Evolutionary conservation across 805 yeast species (phyloP).

Genomic region (Barnettozyma salicaria): DNA sequence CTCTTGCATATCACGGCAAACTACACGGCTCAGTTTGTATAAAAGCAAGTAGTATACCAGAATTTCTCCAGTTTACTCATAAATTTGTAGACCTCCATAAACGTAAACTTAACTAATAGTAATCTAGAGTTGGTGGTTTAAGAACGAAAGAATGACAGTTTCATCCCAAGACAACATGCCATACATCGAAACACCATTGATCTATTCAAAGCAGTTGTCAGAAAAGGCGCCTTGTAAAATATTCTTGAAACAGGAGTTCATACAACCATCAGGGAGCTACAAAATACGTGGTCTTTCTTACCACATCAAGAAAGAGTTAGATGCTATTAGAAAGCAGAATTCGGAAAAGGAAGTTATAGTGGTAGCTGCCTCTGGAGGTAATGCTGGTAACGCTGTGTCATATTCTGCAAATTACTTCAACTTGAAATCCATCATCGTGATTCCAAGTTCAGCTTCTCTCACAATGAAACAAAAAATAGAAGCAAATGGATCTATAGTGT

Average conservation of each 20-base stretch:
- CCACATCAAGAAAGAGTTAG: conserved; percentile 33
- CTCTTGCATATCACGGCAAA: too few species aligned
- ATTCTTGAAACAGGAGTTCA: conserved; percentile 43
- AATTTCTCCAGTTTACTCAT: too few species aligned
- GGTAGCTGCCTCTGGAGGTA: conserved; percentile 51
- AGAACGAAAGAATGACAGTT: too few species aligned
- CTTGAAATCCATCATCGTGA: conserved; percentile 47
- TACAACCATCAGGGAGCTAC: conserved; percentile 54
- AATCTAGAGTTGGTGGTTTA: too few species aligned
- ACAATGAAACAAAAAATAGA: conserved; percentile 41
- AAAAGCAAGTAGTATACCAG: too few species aligned
- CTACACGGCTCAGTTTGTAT: too few species aligned
- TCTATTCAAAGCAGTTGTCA: conserved; percentile 30
- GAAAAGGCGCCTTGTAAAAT: conserved; percentile 32
- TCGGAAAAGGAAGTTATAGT: conserved; percentile 32
- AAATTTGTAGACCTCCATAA: too few species aligned
- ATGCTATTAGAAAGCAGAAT: conserved; percentile 21
- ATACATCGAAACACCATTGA: conserved; percentile 32
- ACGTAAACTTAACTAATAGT: too few species aligned
- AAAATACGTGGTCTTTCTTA: conserved; percentile 52
- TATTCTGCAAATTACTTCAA: conserved; percentile 35
- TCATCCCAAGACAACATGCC: conserved; percentile 9
- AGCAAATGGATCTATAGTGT: conserved; percentile 44
- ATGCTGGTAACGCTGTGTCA: conserved; percentile 52
- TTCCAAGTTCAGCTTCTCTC: conserved; percentile 45